Evolutionary conservation across 179 eudicot species (phyloP).

Genomic region (Amaranthus tricolor): DNA sequence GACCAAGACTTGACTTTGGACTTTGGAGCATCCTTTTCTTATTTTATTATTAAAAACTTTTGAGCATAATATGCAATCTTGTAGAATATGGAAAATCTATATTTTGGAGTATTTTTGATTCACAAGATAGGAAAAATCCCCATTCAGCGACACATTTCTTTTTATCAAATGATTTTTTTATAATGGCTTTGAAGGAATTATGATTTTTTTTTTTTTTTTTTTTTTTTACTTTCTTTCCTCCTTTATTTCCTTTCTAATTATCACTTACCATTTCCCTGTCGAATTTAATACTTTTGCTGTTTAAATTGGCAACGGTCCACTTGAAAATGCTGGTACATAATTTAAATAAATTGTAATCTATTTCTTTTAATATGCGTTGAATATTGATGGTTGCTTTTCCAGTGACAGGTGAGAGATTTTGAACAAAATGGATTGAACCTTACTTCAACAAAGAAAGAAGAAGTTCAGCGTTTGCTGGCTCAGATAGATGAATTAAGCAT

Average conservation of each 20-base stretch:
- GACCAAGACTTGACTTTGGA: not conserved
- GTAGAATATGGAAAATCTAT: too few species aligned
- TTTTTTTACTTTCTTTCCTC: not conserved
- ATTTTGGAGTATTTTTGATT: not conserved
- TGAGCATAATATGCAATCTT: too few species aligned
- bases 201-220: not conserved
- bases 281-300: not conserved
- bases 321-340: not conserved
- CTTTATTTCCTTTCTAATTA: not conserved
- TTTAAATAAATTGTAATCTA: not conserved
- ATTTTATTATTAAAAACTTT: too few species aligned
- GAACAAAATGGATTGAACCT: constrained; percentile 86
- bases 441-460: constrained; percentile 73
- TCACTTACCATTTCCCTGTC: too few species aligned
- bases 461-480: constrained; percentile 68
- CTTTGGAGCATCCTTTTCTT: too few species aligned
- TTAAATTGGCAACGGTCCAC: not conserved
- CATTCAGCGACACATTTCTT: not conserved
- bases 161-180: not conserved
- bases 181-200: not conserved
- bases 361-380: constrained; percentile 11
- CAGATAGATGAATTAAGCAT: constrained; percentile 72
- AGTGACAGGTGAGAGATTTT: constrained; percentile 90
- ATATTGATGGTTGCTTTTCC: constrained; percentile 27
- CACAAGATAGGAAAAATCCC: not conserved